phyloP scores from a whole-genome alignment of 257 asterid species.

The Rubia yunnanensis region DNA sequence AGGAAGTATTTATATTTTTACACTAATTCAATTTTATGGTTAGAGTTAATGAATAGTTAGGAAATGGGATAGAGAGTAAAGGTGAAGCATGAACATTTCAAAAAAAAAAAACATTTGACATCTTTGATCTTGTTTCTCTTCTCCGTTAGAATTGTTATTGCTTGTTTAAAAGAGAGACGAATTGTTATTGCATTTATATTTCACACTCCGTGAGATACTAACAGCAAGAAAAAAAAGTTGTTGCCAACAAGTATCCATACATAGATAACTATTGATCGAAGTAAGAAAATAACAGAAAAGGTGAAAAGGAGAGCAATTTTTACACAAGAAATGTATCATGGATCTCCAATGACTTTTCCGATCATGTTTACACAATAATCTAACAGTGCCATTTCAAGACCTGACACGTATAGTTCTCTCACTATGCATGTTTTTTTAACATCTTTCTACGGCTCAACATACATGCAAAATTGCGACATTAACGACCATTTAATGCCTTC shows the following conservation, averaged over 20 bases:
- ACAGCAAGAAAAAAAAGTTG: not conserved
- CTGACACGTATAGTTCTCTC: not conserved
- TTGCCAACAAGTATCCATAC: too few species aligned
- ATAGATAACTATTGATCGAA: not conserved
- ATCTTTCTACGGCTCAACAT: conserved; percentile 6
- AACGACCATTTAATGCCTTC: conserved; percentile 20
- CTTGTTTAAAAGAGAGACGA: too few species aligned
- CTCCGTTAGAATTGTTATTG: not conserved
- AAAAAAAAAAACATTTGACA: not conserved
- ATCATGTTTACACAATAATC: conserved; percentile 12
- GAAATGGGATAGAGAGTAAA: too few species aligned
- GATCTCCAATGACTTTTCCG: not conserved
- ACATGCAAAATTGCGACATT: conserved; percentile 20
- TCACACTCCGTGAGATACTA: not conserved
- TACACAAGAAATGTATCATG: not conserved
- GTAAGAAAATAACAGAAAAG: not conserved
- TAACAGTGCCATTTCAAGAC: conserved; percentile 5
- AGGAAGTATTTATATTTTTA: too few species aligned
- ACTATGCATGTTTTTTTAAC: conserved; percentile 12
- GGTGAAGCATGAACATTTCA: too few species aligned
- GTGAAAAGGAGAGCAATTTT: not conserved
- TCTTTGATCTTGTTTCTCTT: not conserved
- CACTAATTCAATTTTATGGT: too few species aligned
- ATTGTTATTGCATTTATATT: not conserved
- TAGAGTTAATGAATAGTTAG: too few species aligned